phyloP scores from a whole-genome alignment of 1,139 yeast species.

The Lodderomyces margitis region DNA sequence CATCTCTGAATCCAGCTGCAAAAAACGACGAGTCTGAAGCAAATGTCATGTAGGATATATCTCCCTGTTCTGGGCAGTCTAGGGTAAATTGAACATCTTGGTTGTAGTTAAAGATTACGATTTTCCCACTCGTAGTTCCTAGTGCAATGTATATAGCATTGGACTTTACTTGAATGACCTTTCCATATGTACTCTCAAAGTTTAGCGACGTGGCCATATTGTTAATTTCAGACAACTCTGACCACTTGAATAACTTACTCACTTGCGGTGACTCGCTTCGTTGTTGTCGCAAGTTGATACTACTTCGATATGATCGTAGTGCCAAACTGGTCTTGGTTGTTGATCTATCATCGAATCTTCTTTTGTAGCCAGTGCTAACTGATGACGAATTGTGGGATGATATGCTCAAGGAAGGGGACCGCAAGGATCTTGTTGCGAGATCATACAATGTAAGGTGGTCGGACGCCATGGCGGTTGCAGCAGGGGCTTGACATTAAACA shows the following conservation, averaged over 20 bases:
- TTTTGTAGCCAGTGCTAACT: slow-evolving; percentile 14
- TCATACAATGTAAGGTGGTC: slow-evolving; percentile 10
- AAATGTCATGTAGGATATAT: slow-evolving; percentile 44
- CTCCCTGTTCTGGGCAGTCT: slow-evolving; percentile 4
- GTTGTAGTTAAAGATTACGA: slow-evolving; percentile 62
- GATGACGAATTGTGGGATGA: slow-evolving; percentile 10
- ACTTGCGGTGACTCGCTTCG: background rate
- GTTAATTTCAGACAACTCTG: slow-evolving; percentile 22
- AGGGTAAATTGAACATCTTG: slow-evolving; percentile 50
- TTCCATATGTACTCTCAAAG: slow-evolving; percentile 43
- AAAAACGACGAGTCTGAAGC: slow-evolving; percentile 33
- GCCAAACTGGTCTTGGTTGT: slow-evolving; percentile 29
- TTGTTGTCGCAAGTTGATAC: background rate
- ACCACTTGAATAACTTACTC: slow-evolving; percentile 24
- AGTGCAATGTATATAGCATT: slow-evolving; percentile 51
- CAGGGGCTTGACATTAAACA: background rate
- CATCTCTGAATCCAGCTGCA: slow-evolving; percentile 36
- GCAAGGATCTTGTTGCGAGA: slow-evolving; percentile 11
- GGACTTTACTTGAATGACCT: slow-evolving; percentile 45
- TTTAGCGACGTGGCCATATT: slow-evolving; percentile 22
- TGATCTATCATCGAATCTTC: slow-evolving; percentile 40
- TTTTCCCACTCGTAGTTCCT: slow-evolving; percentile 61
- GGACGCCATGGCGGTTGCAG: background rate
- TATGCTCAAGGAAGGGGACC: slow-evolving; percentile 12
- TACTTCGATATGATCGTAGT: slow-evolving; percentile 13